Percentiles rank a stretch among this genome's conserved stretches.
These are phyloP conservation scores for Silybum marianum DNA, from an alignment of 129 eudicot genomes.

Conservation along the genomic window DNA sequence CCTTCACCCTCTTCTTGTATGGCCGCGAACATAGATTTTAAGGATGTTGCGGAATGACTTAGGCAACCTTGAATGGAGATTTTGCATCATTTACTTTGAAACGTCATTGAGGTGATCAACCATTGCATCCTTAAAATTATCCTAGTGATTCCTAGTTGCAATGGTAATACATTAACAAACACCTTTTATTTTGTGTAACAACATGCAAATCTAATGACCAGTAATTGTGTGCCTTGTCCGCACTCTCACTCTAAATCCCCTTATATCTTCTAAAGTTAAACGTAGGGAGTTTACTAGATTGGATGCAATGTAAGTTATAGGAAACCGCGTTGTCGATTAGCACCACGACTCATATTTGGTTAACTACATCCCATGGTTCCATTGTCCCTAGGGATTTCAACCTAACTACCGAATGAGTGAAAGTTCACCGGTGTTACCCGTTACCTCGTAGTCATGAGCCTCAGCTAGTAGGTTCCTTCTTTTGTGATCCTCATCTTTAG, in stretches of 20 bases:
- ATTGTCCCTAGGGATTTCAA: too few species aligned
- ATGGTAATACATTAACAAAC: too few species aligned
- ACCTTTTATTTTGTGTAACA: too few species aligned
- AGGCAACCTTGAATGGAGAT: background rate
- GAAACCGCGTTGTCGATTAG: background rate
- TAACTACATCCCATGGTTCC: too few species aligned
- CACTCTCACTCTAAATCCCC: background rate
- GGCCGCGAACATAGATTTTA: background rate
- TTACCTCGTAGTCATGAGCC: too few species aligned
- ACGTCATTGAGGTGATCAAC: background rate
- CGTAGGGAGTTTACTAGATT: background rate
- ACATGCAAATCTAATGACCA: background rate
- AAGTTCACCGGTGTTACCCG: too few species aligned
- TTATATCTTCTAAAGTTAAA: background rate
- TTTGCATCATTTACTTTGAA: background rate
- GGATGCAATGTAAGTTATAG: background rate
- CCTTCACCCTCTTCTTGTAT: background rate
- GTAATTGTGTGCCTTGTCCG: background rate
- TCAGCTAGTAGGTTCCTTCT: too few species aligned
- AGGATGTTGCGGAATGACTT: background rate
- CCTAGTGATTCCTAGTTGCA: background rate
- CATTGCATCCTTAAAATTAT: background rate
- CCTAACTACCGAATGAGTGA: too few species aligned
- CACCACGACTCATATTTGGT: background rate
- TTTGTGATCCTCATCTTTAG: too few species aligned